A percentile compares a stretch with the other conserved stretches of the same genome.
phyloP scores from a whole-genome alignment of 352 stramenopile species.

The Globisporangium rhizosaccharum region DNA sequence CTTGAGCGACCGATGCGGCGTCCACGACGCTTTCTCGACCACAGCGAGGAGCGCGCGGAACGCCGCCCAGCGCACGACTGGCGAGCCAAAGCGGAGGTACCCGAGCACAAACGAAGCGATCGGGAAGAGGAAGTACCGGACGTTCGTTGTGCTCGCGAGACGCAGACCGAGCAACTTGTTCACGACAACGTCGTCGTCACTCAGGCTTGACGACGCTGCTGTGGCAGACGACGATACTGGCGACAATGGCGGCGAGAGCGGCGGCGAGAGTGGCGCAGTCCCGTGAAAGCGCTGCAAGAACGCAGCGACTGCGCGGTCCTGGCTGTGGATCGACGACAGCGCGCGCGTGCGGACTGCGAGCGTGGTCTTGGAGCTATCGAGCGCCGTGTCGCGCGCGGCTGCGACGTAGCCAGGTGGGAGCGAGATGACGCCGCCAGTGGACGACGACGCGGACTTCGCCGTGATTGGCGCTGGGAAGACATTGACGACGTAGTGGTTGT shows the following conservation, averaged over 20 bases:
- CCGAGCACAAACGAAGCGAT: slow-evolving; percentile 41
- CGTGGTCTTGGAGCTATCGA: slow-evolving; percentile 32
- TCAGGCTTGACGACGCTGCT: neutral
- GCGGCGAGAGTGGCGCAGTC: neutral
- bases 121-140: slow-evolving; percentile 54
- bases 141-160: slow-evolving; percentile 23
- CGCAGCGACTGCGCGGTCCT: slow-evolving; percentile 34
- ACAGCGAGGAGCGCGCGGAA: slow-evolving; percentile 48
- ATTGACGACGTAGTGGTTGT: slow-evolving; percentile 35
- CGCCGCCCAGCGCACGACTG: slow-evolving; percentile 39
- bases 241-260: neutral
- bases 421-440: slow-evolving; percentile 20
- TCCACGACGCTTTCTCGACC: slow-evolving; percentile 57
- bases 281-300: slow-evolving; percentile 53
- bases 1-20: slow-evolving; percentile 28
- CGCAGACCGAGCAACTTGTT: slow-evolving; percentile 26
- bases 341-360: slow-evolving; percentile 39
- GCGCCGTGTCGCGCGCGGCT: slow-evolving; percentile 15
- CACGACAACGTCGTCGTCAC: slow-evolving; percentile 27
- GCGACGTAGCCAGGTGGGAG: slow-evolving; percentile 41
- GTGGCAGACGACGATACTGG: neutral
- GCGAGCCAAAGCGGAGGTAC: slow-evolving; percentile 40
- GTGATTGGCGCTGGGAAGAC: slow-evolving; percentile 23
- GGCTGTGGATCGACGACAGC: slow-evolving; percentile 56
- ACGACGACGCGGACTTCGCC: slow-evolving; percentile 16